These are phyloP conservation scores for Hortaea sp. DNA, from an alignment of 2,329 filamentous ascomycete species.

Conservation along the genomic window DNA sequence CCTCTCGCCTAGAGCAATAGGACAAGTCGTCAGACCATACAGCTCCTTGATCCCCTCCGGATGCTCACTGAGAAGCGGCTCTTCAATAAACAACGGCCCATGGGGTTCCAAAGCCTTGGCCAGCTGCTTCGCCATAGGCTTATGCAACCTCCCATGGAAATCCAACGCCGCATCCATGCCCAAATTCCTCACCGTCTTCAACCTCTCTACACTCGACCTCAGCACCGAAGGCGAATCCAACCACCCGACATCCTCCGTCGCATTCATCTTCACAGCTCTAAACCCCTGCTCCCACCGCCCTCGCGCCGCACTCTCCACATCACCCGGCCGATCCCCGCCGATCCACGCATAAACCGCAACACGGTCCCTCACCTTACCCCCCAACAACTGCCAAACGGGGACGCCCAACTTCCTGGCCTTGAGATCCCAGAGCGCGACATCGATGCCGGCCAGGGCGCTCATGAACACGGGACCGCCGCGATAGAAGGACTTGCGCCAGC, in stretches of 20 bases:
- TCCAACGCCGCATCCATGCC: conserved; percentile 67
- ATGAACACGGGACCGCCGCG: conserved; percentile 71
- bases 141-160: conserved; percentile 68
- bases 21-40: conserved; percentile 46
- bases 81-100: conserved; percentile 65
- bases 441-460: conserved; percentile 66
- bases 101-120: conserved; percentile 57
- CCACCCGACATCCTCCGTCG: conserved; percentile 65
- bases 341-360: conserved; percentile 71
- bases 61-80: conserved; percentile 62
- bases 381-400: conserved; percentile 40
- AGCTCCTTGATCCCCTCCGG: conserved; percentile 55
- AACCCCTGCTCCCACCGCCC: conserved; percentile 53
- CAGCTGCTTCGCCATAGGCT: conserved; percentile 72
- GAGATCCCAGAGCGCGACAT: conserved; percentile 72
- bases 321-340: conserved; percentile 59
- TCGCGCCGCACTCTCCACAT: conserved; percentile 47
- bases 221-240: conserved; percentile 60
- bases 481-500: conserved; percentile 62
- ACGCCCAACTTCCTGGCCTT: conserved; percentile 34
- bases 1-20: conserved; percentile 63
- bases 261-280: conserved; percentile 67
- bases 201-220: conserved; percentile 53
- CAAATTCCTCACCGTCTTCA: conserved; percentile 57
- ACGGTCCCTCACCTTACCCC: conserved; percentile 61